Conservation (phyloP, 78 protist genomes). For the Dictyostelium citrinum region DNA sequence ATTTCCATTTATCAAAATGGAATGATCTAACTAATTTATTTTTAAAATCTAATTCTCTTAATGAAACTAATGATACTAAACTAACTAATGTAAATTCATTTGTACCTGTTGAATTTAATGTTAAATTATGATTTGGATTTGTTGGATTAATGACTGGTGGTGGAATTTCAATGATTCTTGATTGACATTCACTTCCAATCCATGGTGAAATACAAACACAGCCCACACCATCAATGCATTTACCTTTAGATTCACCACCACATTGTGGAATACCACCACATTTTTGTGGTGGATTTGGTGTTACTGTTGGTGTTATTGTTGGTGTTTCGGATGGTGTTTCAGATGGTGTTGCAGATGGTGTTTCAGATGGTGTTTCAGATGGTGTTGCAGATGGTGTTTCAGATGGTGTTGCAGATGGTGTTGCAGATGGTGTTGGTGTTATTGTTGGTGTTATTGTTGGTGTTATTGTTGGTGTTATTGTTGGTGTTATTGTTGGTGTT, state of each 20-base stretch:
- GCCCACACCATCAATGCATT: neutral
- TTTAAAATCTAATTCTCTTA: neutral
- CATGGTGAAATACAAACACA: conserved; percentile 7
- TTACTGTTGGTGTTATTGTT: neutral
- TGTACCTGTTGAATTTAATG: neutral
- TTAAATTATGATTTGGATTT: neutral
- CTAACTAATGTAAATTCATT: neutral
- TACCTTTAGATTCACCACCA: neutral
- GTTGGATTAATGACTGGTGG: neutral
- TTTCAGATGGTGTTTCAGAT: no score
- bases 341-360: neutral
- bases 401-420: neutral
- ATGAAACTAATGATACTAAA: neutral
- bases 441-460: neutral
- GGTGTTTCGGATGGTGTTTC: neutral
- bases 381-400: neutral
- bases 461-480: neutral
- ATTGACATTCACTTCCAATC: neutral
- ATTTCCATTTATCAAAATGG: neutral
- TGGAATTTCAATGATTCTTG: neutral
- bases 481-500: neutral
- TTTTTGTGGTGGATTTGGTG: neutral
- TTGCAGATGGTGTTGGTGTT: neutral
- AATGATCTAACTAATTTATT: neutral
- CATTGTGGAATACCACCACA: neutral